Evolutionary conservation across 2,329 filamentous ascomycete species (phyloP).

Genomic region (Simplicillium sp.): DNA sequence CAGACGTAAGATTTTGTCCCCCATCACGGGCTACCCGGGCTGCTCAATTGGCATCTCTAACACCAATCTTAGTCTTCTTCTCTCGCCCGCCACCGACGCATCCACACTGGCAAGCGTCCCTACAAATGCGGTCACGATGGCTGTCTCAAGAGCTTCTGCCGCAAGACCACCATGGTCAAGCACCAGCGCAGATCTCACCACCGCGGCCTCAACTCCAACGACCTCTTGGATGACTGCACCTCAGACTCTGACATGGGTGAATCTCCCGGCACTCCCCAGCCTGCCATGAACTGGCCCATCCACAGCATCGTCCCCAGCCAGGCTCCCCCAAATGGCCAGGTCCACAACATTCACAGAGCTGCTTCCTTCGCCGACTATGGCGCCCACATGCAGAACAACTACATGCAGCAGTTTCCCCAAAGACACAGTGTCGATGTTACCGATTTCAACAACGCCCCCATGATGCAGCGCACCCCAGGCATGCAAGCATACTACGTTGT

Average conservation of each 20-base stretch:
- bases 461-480: conserved; percentile 39
- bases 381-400: conserved; percentile 36
- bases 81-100: conserved; percentile 54
- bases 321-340: conserved; percentile 18
- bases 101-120: conserved; percentile 58
- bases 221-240: conserved; percentile 41
- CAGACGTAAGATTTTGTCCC: conserved; percentile 52
- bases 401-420: conserved; percentile 30
- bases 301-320: conserved; percentile 29
- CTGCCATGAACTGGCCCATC: conserved; percentile 41
- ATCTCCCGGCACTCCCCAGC: conserved; percentile 48
- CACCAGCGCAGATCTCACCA: conserved; percentile 55
- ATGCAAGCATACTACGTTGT: conserved; percentile 46
- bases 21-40: background rate
- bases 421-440: conserved; percentile 37
- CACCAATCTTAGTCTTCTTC: conserved; percentile 44
- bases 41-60: background rate
- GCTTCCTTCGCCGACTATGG: conserved; percentile 46
- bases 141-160: conserved; percentile 60
- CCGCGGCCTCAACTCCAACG: conserved; percentile 45
- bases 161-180: conserved; percentile 64
- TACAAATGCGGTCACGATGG: conserved; percentile 53
- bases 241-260: conserved; percentile 50
- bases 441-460: conserved; percentile 28
- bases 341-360: conserved; percentile 38